Conservation (phyloP, 2,329 filamentous ascomycete species). For the Colletotrichum tropicale region DNA sequence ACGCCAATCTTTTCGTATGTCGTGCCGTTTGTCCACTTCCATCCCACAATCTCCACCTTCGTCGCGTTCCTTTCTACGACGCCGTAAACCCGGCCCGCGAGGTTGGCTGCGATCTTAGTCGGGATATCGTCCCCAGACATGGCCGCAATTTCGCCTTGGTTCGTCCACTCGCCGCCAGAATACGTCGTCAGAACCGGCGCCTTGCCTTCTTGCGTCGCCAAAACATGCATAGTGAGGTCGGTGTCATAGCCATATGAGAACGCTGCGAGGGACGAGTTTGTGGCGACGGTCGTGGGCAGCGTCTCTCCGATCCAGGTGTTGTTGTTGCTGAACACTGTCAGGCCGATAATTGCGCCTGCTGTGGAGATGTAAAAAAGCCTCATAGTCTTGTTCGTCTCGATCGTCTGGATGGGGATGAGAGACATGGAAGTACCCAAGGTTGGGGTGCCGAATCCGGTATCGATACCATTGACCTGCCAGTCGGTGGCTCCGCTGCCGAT, state of each 20-base stretch:
- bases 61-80: not conserved
- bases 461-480: constrained; percentile 1
- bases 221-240: constrained; percentile 10
- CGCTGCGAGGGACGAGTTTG: not conserved
- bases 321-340: not conserved
- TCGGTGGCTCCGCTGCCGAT: not conserved
- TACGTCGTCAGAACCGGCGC: not conserved
- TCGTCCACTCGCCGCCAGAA: constrained; percentile 2
- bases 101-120: constrained; percentile 8
- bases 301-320: constrained; percentile 1
- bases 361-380: constrained; percentile 7
- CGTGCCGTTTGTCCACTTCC: constrained; percentile 21
- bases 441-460: constrained; percentile 6
- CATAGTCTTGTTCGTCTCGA: not conserved
- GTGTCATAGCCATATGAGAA: constrained; percentile 16
- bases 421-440: not conserved
- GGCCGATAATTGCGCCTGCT: not conserved
- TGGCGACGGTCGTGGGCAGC: not conserved
- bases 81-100: constrained; percentile 15
- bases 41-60: constrained; percentile 15
- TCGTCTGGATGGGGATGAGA: constrained; percentile 6
- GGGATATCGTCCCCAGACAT: constrained; percentile 12
- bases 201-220: not conserved
- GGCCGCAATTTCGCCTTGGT: not conserved
- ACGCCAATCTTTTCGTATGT: constrained; percentile 15